Evolutionary conservation across 1,139 yeast species (phyloP).

Genomic region (Saccharomycopsis hybrid): DNA sequence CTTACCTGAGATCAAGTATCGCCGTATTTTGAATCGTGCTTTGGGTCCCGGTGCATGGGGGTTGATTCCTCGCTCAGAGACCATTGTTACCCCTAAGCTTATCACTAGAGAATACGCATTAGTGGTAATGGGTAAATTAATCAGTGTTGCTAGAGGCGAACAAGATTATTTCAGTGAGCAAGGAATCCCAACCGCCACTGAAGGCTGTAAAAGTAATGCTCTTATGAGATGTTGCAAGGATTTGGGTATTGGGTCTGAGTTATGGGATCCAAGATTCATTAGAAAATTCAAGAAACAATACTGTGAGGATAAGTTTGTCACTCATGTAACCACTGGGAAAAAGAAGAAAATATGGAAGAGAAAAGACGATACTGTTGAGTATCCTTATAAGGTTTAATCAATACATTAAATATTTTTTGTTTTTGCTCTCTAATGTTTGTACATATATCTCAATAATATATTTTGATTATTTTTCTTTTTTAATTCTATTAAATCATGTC

Average conservation of each 20-base stretch:
- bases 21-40: constrained; percentile 79
- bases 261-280: constrained; percentile 94
- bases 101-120: constrained; percentile 88
- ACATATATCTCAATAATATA: too few relatives aligned
- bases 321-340: constrained; percentile 72
- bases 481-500: too few relatives aligned
- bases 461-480: too few relatives aligned
- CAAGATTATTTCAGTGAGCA: constrained; percentile 85
- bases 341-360: constrained; percentile 91
- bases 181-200: constrained; percentile 92
- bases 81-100: constrained; percentile 56
- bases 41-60: constrained; percentile 99
- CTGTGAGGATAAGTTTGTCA: constrained; percentile 83
- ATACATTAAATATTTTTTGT: not conserved
- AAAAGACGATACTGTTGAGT: constrained; percentile 69
- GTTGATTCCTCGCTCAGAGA: constrained; percentile 85
- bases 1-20: constrained; percentile 89
- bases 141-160: constrained; percentile 91
- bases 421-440: too few relatives aligned
- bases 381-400: constrained; percentile 54
- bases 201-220: constrained; percentile 95
- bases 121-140: constrained; percentile 80
- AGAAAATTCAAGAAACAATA: constrained; percentile 66
- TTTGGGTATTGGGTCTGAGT: constrained; percentile 90
- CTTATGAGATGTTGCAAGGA: constrained; percentile 97